Percentiles rank a stretch among this genome's conserved stretches.
These are phyloP conservation scores for Saturnispora kantuleensis DNA, from an alignment of 805 yeast genomes.

Conservation along the genomic window DNA sequence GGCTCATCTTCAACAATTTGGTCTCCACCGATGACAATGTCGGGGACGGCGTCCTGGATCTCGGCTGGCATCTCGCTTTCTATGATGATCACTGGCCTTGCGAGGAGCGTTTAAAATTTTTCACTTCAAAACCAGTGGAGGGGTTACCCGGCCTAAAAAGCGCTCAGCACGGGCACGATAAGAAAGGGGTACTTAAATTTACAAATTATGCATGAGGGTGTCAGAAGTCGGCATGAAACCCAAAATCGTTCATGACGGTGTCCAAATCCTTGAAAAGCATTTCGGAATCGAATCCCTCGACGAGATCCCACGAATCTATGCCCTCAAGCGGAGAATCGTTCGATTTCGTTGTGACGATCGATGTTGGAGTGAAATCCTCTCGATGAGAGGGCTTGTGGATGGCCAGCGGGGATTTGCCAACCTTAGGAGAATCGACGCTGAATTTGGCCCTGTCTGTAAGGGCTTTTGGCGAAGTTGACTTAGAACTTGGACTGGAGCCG, in stretches of 20 bases:
- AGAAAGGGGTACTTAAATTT: not conserved
- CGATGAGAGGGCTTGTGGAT: not conserved
- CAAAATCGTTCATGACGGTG: constrained; percentile 84
- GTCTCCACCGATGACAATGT: constrained; percentile 64
- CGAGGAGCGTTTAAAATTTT: constrained; percentile 1
- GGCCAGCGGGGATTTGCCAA: constrained; percentile 8
- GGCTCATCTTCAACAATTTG: constrained; percentile 21
- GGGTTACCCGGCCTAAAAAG: constrained; percentile 5
- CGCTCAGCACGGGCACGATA: not conserved
- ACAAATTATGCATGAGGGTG: not conserved
- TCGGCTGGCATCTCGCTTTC: constrained; percentile 52
- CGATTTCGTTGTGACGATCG: not conserved
- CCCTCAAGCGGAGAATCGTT: constrained; percentile 1
- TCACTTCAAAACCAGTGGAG: not conserved
- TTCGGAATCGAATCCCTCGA: constrained; percentile 37
- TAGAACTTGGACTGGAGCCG: constrained; percentile 10
- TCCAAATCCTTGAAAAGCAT: constrained; percentile 75
- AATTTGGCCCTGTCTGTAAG: constrained; percentile 9
- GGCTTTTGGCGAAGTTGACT: constrained; percentile 13
- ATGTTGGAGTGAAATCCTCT: not conserved
- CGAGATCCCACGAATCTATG: constrained; percentile 32
- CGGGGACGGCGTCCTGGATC: constrained; percentile 78
- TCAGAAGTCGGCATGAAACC: constrained; percentile 53
- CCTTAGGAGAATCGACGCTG: constrained; percentile 1
- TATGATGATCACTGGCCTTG: not conserved